A percentile compares a stretch with the other conserved stretches of the same genome.
These are phyloP conservation scores for Eutrema yunnanense DNA, from an alignment of 345 rosid species.

Conservation along the genomic window DNA sequence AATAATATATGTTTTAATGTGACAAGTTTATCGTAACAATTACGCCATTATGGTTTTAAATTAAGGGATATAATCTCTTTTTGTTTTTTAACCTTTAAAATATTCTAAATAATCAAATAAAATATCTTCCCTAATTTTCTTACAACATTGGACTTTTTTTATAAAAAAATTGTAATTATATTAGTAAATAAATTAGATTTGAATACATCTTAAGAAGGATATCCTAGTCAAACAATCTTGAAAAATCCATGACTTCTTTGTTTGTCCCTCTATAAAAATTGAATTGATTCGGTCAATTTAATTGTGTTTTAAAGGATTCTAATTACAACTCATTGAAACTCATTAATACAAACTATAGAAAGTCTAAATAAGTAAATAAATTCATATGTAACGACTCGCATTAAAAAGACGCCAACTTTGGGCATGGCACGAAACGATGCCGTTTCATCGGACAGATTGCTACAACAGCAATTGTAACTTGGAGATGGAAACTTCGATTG, in stretches of 20 bases:
- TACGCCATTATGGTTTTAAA: conserved; percentile 14
- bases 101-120: not conserved
- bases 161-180: not conserved
- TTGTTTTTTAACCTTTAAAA: not conserved
- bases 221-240: conserved; percentile 1
- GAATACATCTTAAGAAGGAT: not conserved
- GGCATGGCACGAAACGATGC: not conserved
- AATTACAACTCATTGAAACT: not conserved
- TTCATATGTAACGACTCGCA: not conserved
- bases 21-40: conserved; percentile 24
- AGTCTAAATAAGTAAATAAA: not conserved
- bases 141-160: not conserved
- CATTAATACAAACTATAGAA: not conserved
- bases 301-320: not conserved
- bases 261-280: not conserved
- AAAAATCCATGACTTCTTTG: not conserved
- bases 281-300: not conserved
- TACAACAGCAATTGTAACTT: no score
- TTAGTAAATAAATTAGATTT: conserved; percentile 5
- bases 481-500: no score
- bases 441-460: not conserved
- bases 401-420: not conserved
- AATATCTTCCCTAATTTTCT: not conserved
- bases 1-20: not conserved
- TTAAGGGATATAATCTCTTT: not conserved